These are phyloP conservation scores for Coprinopsis cinerea DNA, from an alignment of 768 basidiomycete genomes.

Conservation along the genomic window DNA sequence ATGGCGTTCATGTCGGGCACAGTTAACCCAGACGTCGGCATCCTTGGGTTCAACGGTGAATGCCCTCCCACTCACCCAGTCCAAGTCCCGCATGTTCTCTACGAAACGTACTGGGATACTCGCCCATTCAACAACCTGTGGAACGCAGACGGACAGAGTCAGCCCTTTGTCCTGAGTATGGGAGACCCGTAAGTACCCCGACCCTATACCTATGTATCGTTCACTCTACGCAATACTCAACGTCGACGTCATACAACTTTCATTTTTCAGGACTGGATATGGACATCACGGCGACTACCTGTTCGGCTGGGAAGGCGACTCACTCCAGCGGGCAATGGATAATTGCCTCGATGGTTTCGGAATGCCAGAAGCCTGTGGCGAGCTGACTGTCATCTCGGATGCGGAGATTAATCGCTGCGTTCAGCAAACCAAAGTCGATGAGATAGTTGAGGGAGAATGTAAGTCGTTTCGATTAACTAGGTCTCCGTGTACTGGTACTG, in stretches of 20 bases:
- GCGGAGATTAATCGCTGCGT: not conserved
- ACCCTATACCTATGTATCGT: not conserved
- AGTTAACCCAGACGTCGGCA: not conserved
- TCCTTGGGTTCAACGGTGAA: constrained; percentile 2
- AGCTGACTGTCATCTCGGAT: not conserved
- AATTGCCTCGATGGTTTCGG: not conserved
- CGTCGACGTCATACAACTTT: not conserved
- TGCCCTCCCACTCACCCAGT: constrained; percentile 9
- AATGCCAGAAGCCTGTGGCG: not conserved
- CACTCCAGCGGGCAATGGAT: not conserved
- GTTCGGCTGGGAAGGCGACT: not conserved
- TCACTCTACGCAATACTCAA: too few relatives aligned
- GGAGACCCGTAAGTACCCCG: constrained; percentile 9
- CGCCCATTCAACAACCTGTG: constrained; percentile 7
- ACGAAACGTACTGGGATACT: constrained; percentile 11
- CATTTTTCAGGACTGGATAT: not conserved
- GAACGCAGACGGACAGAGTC: constrained; percentile 6
- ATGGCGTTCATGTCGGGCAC: constrained; percentile 4
- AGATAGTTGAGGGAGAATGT: not conserved
- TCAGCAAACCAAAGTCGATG: not conserved
- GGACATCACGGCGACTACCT: not conserved
- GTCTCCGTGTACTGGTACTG: too few relatives aligned
- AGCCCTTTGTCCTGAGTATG: constrained; percentile 9
- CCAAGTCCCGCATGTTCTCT: constrained; percentile 4
- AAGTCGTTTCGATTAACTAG: too few relatives aligned